phyloP scores from a whole-genome alignment of 495 filamentous ascomycete species.

The Cudoniella acicularis region DNA sequence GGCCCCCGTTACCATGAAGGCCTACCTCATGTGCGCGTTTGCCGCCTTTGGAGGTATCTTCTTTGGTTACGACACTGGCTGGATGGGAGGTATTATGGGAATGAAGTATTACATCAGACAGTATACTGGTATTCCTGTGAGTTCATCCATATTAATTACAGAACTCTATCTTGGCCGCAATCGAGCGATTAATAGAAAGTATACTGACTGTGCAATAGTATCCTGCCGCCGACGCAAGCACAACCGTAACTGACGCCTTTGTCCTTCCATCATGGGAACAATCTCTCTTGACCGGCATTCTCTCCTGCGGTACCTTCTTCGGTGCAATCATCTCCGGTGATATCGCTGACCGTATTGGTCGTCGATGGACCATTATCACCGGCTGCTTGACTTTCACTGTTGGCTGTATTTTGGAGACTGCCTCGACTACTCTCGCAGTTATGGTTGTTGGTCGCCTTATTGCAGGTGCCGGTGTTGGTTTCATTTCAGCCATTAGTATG shows the following conservation, averaged over 20 bases:
- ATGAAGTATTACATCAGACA: conserved; percentile 72
- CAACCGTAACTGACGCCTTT: conserved; percentile 4
- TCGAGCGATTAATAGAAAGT: too few species aligned
- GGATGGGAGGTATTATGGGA: conserved; percentile 43
- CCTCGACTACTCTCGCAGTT: conserved; percentile 58
- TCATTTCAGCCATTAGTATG: conserved; percentile 59
- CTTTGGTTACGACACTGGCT: conserved; percentile 64
- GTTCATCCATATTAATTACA: neutral
- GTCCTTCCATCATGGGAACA: conserved; percentile 53
- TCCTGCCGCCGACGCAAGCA: conserved; percentile 2
- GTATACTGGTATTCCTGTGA: conserved; percentile 36
- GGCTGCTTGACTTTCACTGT: conserved; percentile 65
- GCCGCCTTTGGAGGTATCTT: conserved; percentile 67
- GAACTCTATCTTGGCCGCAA: too few species aligned
- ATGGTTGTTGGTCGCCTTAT: conserved; percentile 76
- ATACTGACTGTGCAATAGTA: conserved; percentile 1
- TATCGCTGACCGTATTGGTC: conserved; percentile 69
- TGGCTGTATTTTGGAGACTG: conserved; percentile 75
- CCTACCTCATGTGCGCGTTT: conserved; percentile 67
- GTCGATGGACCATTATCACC: conserved; percentile 64
- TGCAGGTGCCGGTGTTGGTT: conserved; percentile 77
- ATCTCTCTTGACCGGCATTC: conserved; percentile 74
- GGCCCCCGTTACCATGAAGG: conserved; percentile 62
- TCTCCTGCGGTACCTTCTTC: conserved; percentile 88
- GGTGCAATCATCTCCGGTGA: conserved; percentile 68